Base-by-base conservation (phyloP, 257 asterid genomes). In the Solanum clarkiae region DNA sequence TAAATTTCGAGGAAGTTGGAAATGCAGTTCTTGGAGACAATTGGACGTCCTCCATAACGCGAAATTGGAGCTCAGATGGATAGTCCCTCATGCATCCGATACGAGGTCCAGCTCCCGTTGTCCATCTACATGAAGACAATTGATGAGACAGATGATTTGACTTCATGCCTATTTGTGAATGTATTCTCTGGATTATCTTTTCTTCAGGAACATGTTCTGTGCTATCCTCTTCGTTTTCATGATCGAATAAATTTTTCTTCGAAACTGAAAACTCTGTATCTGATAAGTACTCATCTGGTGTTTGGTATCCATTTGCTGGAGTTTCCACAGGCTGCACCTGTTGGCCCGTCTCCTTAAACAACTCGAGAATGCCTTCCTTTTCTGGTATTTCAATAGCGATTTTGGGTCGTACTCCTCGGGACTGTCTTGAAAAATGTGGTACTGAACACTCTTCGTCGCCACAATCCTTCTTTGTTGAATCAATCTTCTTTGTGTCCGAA, bases 51-150 rank as follows among this genome's bases (percentile, higher is more conserved):
- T 96, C 98, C 4, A 96, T 80, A 1, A 88, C 98, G 5, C 94
- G 92, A 24, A 83, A 44, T 44, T 93, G 97, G 55, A 96, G 97
- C 94, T 95, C 98, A 0, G 88, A 79, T 8, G 99, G 99, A 86
- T 95, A 96, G 80, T 95, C 98, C 86, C 98, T 88, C 86, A 96
- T 90, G 60, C 97, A 95, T 29, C 98, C 99, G 16, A 96, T 95
- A 47, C 98, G 85, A 10, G 99, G 98, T 2, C 99, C 98, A 0
- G 98, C 98, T 63, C 99, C 99, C 0, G 98, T 95, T 7, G 95
- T 89, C 99, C 99, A 96, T 91, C 55, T 91, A 89, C 97, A 90
- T 32, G 75, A 15, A 3, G 95, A 88, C 59, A 96, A 63, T 18
- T 92, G 98, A 49, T 92, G 79, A 9, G 95, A 98, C 88, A 96